Conservation (phyloP, 2,329 filamentous ascomycete species). For the Juglanconis juglandina region DNA sequence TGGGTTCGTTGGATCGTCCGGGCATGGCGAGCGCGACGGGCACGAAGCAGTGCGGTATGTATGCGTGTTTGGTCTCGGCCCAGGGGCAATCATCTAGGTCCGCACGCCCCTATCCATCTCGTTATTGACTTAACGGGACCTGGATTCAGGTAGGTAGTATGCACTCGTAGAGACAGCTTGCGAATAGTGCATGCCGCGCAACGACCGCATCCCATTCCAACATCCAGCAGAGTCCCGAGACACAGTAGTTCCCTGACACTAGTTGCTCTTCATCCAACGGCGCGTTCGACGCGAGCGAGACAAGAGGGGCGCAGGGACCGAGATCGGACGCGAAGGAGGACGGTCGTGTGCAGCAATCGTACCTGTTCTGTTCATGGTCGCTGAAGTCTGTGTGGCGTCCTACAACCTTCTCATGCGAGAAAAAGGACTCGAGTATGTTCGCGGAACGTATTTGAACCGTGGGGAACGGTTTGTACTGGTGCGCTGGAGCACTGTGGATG, state of each 20-base stretch:
- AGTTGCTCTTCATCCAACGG: not conserved
- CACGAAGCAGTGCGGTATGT: not conserved
- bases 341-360: slow-evolving; percentile 14
- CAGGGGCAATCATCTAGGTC: not conserved
- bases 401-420: not conserved
- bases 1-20: not conserved
- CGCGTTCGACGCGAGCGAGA: not conserved
- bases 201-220: not conserved
- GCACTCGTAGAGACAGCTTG: not conserved
- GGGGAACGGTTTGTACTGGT: not conserved
- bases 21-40: not conserved
- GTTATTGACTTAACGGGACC: not conserved
- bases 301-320: slow-evolving; percentile 1
- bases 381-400: slow-evolving; percentile 3
- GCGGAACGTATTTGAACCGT: not conserved
- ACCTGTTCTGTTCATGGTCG: slow-evolving; percentile 21
- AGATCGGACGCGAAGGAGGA: slow-evolving; percentile 9
- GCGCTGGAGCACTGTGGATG: not conserved
- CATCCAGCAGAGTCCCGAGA: not conserved
- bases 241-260: not conserved
- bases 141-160: not conserved
- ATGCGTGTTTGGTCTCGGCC: not conserved
- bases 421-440: not conserved
- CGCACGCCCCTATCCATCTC: not conserved
- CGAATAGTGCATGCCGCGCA: not conserved